phyloP scores from a whole-genome alignment of 2,329 filamentous ascomycete species.

The Pseudogymnoascus pannorum region DNA sequence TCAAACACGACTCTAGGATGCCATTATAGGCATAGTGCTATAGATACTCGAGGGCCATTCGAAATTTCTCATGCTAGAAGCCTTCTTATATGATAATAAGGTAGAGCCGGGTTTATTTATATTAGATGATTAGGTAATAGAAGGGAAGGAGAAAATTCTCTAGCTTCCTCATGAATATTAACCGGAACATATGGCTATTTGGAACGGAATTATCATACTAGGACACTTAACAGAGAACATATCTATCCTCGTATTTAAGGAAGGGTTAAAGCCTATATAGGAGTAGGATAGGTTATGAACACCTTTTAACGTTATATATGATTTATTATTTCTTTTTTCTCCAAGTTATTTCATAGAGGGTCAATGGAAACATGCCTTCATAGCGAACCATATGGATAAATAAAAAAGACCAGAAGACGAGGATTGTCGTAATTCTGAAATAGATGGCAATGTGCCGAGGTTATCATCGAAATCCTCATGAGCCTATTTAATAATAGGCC shows the following conservation, averaged over 20 bases:
- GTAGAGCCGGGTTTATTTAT: background rate
- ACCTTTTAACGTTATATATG: no score
- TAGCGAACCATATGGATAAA: background rate
- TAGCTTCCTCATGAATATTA: background rate
- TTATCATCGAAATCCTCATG: background rate
- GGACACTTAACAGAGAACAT: no score
- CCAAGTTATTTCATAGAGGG: no score
- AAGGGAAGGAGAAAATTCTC: background rate
- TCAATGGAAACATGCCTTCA: background rate
- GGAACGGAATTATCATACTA: no score
- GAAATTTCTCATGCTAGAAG: no score
- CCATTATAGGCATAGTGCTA: background rate
- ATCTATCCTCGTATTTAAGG: no score
- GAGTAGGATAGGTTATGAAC: no score
- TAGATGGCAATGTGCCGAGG: background rate
- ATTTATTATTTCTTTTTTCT: no score
- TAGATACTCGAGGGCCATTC: conserved; percentile 3
- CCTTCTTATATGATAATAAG: no score
- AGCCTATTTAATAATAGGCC: background rate
- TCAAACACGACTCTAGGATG: conserved; percentile 8
- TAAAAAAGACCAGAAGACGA: background rate
- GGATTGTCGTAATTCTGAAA: background rate
- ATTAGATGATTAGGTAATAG: background rate
- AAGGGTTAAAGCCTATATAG: no score
- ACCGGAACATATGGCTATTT: background rate